Percentiles rank a stretch among this genome's conserved stretches.
phyloP scores from a whole-genome alignment of 805 yeast genomes.

The Yamadazyma philogaea region DNA sequence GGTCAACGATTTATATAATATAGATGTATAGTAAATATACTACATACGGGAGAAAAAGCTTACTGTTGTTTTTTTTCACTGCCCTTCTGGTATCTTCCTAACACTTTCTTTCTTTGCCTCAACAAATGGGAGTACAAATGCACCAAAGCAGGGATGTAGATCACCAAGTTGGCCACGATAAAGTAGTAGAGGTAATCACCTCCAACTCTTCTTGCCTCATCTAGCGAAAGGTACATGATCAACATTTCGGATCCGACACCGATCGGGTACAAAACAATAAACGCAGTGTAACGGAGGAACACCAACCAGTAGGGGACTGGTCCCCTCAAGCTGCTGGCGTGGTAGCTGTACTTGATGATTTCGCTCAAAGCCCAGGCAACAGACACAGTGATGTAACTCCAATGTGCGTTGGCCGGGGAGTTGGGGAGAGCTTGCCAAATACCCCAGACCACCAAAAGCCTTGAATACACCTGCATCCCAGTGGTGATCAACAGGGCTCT shows the following conservation, averaged over 20 bases:
- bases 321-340: conserved; percentile 61
- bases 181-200: conserved; percentile 53
- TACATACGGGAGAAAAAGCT: not conserved
- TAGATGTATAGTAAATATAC: not conserved
- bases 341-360: conserved; percentile 82
- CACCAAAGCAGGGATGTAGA: conserved; percentile 86
- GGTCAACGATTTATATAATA: conserved; percentile 14
- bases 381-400: conserved; percentile 65
- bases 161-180: conserved; percentile 54
- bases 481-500: conserved; percentile 84
- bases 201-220: conserved; percentile 55
- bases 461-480: conserved; percentile 79
- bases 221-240: conserved; percentile 66
- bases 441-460: conserved; percentile 80
- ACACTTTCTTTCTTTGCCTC: conserved; percentile 76
- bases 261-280: conserved; percentile 78
- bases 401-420: conserved; percentile 56
- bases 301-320: conserved; percentile 57
- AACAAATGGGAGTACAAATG: conserved; percentile 84
- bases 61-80: conserved; percentile 14
- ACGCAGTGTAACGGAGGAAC: conserved; percentile 78
- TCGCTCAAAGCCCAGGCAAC: conserved; percentile 96
- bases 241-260: conserved; percentile 86
- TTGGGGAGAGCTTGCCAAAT: conserved; percentile 72
- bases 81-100: conserved; percentile 32